Evolutionary conservation across 2,329 filamentous ascomycete genomes (phyloP).

Genomic region (Aspergillus phoenicis): DNA sequence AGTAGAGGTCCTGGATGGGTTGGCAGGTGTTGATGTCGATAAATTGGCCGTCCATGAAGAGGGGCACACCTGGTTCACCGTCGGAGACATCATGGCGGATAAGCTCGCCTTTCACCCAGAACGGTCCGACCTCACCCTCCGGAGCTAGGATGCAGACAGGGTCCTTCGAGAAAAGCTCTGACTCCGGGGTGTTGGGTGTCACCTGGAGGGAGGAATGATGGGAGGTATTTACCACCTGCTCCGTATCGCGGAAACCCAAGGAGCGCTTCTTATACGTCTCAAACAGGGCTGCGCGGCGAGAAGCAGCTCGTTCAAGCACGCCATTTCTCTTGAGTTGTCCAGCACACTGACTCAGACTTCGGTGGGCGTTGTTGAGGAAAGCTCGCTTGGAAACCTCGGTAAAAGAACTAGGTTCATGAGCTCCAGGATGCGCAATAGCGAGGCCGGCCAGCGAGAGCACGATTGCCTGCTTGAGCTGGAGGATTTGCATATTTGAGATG

Average conservation of each 20-base stretch:
- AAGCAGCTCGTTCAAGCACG: not conserved
- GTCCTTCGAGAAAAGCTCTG: not conserved
- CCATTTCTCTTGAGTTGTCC: conserved; percentile 17
- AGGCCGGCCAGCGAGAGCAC: conserved; percentile 18
- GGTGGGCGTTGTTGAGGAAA: conserved; percentile 12
- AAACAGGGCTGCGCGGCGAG: not conserved
- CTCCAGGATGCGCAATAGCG: conserved; percentile 24
- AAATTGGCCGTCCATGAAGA: conserved; percentile 44
- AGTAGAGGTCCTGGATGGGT: conserved; percentile 35
- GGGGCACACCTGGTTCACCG: conserved; percentile 36
- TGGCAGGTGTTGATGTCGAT: conserved; percentile 45
- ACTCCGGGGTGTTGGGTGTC: not conserved
- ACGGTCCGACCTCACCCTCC: conserved; percentile 52
- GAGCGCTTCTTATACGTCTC: not conserved
- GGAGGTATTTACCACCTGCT: not conserved
- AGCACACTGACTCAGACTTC: conserved; percentile 1
- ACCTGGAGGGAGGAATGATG: not conserved
- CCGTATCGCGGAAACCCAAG: not conserved
- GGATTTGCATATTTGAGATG: not conserved
- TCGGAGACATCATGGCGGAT: conserved; percentile 41
- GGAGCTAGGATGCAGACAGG: conserved; percentile 51
- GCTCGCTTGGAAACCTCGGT: conserved; percentile 8
- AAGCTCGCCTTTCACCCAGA: conserved; percentile 46
- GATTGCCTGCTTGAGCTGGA: conserved; percentile 14
- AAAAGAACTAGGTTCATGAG: conserved; percentile 22